Evolutionary conservation across 192 early-diverging fungal genomes (phyloP), one percentile per base, ranked within the genome.

Genomic region (Allomyces javanicus): DNA sequence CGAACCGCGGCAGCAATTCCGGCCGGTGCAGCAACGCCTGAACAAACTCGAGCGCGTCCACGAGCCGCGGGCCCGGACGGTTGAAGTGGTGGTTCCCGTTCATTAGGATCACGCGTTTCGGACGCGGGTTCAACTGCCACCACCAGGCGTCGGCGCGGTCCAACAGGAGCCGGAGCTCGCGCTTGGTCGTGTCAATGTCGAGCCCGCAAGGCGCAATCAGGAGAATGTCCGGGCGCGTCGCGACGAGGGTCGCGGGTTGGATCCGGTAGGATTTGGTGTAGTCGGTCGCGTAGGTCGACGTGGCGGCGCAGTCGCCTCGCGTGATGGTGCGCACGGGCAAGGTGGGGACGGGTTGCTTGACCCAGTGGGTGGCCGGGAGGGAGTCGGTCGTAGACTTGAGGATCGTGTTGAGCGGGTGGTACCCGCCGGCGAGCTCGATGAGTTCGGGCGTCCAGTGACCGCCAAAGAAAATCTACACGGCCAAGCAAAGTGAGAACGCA

Each of bases 71-170:
- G 3, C 81, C 79, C 4, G 81, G 79, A 9, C 81, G 70, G 65
- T 83, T 83, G 67, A 81, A 83, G 76, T 79, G 79, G 67, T 81
- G 73, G 67, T 79, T 74, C 14, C 81, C 81, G 70, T 83, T 77
- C 55, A 81, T 78, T n/a, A 83, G 61, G 17, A 73, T 72, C 43
- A 83, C 65, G 24, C 71, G 61, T 12, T 58, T 58, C 3, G 50
- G 50, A 3, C 50, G 50, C 21, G 50, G 50, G 17, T 14, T 21
- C 50, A 58, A 3, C 3, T 14, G 21, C 50, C 50, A 58, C 50
- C 50, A 58, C 50, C 50, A 58, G 17, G 50, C 12, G 26, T 67
- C 50, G 0, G 62, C 62, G 44, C 63, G 44, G 24, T 33, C 26
- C 27, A n/a, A 44, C 22, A 75, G n/a, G 1, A 2, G 11, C 4